phyloP scores from a whole-genome alignment of 805 yeast genomes.

The Maudiozyma bulderi region DNA sequence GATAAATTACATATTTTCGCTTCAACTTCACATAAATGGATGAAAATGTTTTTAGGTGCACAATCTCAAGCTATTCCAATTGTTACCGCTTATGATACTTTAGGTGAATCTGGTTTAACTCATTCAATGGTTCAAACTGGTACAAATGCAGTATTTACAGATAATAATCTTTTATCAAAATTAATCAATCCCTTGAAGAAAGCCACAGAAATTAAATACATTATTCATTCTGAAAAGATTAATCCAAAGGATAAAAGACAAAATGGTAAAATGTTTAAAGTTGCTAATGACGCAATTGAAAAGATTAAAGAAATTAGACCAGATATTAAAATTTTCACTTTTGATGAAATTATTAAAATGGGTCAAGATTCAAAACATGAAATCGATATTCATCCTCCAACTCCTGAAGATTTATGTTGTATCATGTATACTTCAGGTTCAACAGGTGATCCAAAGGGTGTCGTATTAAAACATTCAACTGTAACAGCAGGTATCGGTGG shows the following conservation, averaged over 20 bases:
- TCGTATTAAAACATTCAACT: slow-evolving; percentile 50
- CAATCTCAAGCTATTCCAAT: slow-evolving; percentile 71
- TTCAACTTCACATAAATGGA: slow-evolving; percentile 83
- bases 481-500: slow-evolving; percentile 84
- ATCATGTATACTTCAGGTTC: slow-evolving; percentile 69
- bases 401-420: slow-evolving; percentile 44
- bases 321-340: slow-evolving; percentile 57
- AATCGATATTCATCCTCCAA: slow-evolving; percentile 36
- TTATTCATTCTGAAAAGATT: slow-evolving; percentile 62
- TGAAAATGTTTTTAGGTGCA: slow-evolving; percentile 76
- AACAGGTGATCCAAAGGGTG: slow-evolving; percentile 75
- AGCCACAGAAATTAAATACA: slow-evolving; percentile 51
- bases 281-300: slow-evolving; percentile 47
- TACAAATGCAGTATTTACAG: slow-evolving; percentile 72
- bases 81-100: slow-evolving; percentile 95
- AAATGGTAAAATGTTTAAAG: slow-evolving; percentile 48
- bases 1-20: slow-evolving; percentile 79
- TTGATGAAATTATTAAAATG: slow-evolving; percentile 51
- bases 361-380: slow-evolving; percentile 45
- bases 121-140: slow-evolving; percentile 80
- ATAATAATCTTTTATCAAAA: slow-evolving; percentile 58
- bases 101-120: slow-evolving; percentile 80
- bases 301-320: slow-evolving; percentile 60
- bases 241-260: slow-evolving; percentile 52
- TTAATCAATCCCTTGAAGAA: slow-evolving; percentile 64